Base-by-base conservation (phyloP, 1,284 basidiomycete genomes). In the Sporisorium sorghi region DNA sequence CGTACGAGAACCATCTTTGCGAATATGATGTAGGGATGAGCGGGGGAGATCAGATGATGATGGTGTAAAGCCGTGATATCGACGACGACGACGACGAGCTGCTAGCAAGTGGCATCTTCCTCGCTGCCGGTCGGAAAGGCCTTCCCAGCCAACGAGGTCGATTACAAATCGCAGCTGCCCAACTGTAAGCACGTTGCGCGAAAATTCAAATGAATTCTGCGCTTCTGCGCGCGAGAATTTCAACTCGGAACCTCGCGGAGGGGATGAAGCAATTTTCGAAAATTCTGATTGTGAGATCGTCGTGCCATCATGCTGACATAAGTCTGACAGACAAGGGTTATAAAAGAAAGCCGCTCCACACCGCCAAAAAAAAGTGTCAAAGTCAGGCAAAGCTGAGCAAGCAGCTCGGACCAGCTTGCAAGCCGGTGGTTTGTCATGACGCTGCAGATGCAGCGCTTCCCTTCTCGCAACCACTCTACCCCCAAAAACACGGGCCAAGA, bases 1-100 rank as follows among this genome's bases (percentile, higher is more conserved):
- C 67, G 44, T 70, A 70, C 67, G 53, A 70, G 57, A 69, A 63
- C 60, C 67, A 70, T 70, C 40, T 63, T 70, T 59, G 52, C 57
- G 15, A 39, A 24, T 47, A 42, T 42, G n/a, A 5, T 43, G 10
- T n/a, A n/a, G 17, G 9, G 28, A 30, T 30, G 14, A 8, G 14
- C 9, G 42, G 24, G 28, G 7, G 24, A 17, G 54, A 62, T 61
- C 49, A 43, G 51, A 40, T 49, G 60, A 53, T 56, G 65, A 64
- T 70, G 60, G 53, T 53, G 44, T n/a, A 12, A 15, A 58, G 26
- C 19, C 24, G 23, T 49, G 42, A 28, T 35, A 19, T 30, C 59
- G 19, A 66, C 57, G 50, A 53, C 54, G 49, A 28, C 40, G 40
- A 42, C 66, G 24, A 66, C 52, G 54, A 57, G 54, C n/a, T n/a